phyloP scores from a whole-genome alignment of 495 filamentous ascomycete genomes.

The Chaetomidium leptoderma region DNA sequence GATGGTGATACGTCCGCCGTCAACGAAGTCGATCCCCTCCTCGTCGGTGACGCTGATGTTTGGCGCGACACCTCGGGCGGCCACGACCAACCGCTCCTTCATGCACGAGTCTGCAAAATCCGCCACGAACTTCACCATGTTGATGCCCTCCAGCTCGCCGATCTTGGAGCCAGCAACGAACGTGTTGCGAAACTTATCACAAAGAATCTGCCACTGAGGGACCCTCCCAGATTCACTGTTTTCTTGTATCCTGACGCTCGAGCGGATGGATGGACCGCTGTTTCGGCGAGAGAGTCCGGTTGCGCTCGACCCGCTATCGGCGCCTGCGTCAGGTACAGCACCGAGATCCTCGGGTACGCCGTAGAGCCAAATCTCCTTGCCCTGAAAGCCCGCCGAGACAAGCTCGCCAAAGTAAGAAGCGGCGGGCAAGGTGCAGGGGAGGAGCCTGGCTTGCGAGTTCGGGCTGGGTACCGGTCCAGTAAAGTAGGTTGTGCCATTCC shows the following conservation, averaged over 20 bases:
- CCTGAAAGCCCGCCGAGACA: constrained; percentile 69
- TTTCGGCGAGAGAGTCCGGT: constrained; percentile 36
- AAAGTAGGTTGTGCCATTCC: constrained; percentile 77
- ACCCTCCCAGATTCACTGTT: constrained; percentile 36
- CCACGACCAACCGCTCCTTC: constrained; percentile 63
- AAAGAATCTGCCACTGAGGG: constrained; percentile 66
- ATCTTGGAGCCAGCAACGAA: constrained; percentile 58
- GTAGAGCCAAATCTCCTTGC: constrained; percentile 73
- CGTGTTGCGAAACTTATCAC: constrained; percentile 60
- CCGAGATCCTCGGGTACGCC: constrained; percentile 73
- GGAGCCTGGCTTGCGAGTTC: constrained; percentile 41
- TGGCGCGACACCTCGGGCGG: constrained; percentile 69
- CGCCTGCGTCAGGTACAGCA: constrained; percentile 38
- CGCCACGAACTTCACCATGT: constrained; percentile 60
- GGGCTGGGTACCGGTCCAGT: constrained; percentile 58
- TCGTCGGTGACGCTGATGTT: constrained; percentile 57
- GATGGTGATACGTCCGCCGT: constrained; percentile 73
- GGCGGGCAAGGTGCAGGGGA: constrained; percentile 66
- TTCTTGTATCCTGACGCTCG: constrained; percentile 35
- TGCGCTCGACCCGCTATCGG: constrained; percentile 28
- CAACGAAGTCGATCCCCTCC: constrained; percentile 71
- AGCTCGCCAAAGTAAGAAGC: constrained; percentile 66
- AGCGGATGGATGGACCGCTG: constrained; percentile 38
- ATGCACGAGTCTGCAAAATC: constrained; percentile 41
- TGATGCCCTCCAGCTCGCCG: constrained; percentile 52